Evolutionary conservation across 148 eudicot genomes (phyloP).

Genomic region (Chenopodium quinoa): DNA sequence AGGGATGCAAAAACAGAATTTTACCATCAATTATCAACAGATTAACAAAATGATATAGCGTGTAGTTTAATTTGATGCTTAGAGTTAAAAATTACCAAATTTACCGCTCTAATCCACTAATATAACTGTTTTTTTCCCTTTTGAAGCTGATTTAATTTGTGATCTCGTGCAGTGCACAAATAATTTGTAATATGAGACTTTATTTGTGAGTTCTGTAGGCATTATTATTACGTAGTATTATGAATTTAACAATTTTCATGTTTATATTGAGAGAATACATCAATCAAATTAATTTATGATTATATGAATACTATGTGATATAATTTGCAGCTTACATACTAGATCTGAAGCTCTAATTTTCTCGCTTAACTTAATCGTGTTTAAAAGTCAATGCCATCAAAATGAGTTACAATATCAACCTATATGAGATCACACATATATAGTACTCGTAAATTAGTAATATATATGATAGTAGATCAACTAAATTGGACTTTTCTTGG

Average conservation of each 20-base stretch:
- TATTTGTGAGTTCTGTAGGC: too few species aligned
- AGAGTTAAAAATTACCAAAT: neutral
- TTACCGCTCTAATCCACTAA: too few species aligned
- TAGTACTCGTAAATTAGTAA: neutral
- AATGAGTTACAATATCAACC: neutral
- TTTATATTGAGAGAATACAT: too few species aligned
- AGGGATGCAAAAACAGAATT: neutral
- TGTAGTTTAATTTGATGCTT: neutral
- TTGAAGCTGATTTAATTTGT: too few species aligned
- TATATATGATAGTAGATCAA: neutral
- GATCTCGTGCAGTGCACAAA: too few species aligned
- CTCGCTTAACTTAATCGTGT: neutral
- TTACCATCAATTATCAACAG: too few species aligned
- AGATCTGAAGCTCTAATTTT: neutral
- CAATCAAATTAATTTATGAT: too few species aligned
- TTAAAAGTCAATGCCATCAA: constrained; percentile 4
- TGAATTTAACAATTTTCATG: too few species aligned
- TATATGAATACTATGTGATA: neutral
- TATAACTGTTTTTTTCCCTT: too few species aligned
- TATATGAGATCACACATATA: neutral
- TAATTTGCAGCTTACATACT: neutral
- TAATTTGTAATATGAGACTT: too few species aligned
- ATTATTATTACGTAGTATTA: too few species aligned
- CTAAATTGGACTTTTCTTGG: neutral
- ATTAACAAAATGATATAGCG: too few species aligned